These are phyloP conservation scores for Stachybotrys chlorohalonatus DNA, from an alignment of 2,329 filamentous ascomycete species.

Conservation along the genomic window DNA sequence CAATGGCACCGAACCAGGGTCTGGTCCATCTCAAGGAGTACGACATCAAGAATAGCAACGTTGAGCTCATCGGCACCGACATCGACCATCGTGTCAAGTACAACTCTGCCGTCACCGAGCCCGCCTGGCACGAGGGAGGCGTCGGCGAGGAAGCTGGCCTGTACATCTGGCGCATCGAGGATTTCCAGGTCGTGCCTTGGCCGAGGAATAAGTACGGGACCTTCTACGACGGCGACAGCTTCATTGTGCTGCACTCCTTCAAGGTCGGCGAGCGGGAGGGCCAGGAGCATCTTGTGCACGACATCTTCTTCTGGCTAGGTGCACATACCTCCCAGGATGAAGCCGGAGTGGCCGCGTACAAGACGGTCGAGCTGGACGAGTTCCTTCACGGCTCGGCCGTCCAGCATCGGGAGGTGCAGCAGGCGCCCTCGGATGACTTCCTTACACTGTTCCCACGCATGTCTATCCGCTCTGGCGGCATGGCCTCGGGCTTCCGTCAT, in stretches of 20 bases:
- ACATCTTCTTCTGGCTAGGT: slow-evolving; percentile 65
- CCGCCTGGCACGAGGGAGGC: slow-evolving; percentile 54
- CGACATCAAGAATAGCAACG: slow-evolving; percentile 60
- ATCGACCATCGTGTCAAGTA: slow-evolving; percentile 62
- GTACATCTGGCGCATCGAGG: slow-evolving; percentile 57
- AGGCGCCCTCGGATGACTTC: slow-evolving; percentile 50
- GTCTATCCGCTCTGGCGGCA: slow-evolving; percentile 51
- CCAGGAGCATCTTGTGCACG: slow-evolving; percentile 42
- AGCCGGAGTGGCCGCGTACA: slow-evolving; percentile 60
- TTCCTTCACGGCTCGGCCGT: slow-evolving; percentile 52
- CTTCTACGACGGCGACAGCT: slow-evolving; percentile 62
- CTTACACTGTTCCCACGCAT: slow-evolving; percentile 50
- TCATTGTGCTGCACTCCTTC: slow-evolving; percentile 54
- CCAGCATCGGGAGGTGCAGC: slow-evolving; percentile 57
- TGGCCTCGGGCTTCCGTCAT: slow-evolving; percentile 53
- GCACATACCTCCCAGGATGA: slow-evolving; percentile 58
- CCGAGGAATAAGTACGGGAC: slow-evolving; percentile 46
- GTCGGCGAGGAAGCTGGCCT: slow-evolving; percentile 46
- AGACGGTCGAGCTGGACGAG: slow-evolving; percentile 62
- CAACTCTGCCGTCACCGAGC: slow-evolving; percentile 54
- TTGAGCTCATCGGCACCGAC: slow-evolving; percentile 53
- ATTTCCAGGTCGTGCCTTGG: slow-evolving; percentile 56
- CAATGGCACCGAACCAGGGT: slow-evolving; percentile 53
- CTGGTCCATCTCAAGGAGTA: slow-evolving; percentile 55
- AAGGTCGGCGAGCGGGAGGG: slow-evolving; percentile 36